phyloP scores from a whole-genome alignment of 768 basidiomycete species.

The Termitomyces sp. region DNA sequence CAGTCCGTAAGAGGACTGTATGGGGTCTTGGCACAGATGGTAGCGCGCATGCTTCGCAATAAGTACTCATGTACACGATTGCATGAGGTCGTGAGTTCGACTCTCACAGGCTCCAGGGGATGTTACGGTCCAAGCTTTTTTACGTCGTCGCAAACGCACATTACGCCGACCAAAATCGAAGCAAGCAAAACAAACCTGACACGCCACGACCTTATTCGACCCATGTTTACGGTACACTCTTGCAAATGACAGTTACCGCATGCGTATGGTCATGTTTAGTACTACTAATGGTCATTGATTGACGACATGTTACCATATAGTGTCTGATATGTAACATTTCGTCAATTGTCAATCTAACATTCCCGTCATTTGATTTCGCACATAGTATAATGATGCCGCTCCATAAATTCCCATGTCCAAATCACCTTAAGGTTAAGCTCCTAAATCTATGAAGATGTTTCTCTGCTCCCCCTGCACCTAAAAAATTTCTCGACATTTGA shows the following conservation, averaged over 20 bases:
- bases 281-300: too few relatives aligned
- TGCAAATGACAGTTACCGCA: background rate
- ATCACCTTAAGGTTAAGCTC: slow-evolving; percentile 17
- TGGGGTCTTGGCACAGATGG: background rate
- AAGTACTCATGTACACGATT: too few relatives aligned
- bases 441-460: slow-evolving; percentile 32
- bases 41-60: background rate
- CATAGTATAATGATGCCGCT: background rate
- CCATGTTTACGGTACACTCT: background rate
- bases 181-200: too few relatives aligned
- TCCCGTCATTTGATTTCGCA: background rate
- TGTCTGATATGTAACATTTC: too few relatives aligned
- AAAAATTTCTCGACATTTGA: slow-evolving; percentile 8
- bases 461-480: slow-evolving; percentile 48
- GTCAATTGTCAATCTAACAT: too few relatives aligned
- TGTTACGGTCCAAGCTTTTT: background rate
- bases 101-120: background rate
- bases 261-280: too few relatives aligned
- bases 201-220: background rate
- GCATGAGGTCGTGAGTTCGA: slow-evolving; percentile 5
- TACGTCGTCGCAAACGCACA: too few relatives aligned
- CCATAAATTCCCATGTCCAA: background rate
- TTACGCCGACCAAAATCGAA: too few relatives aligned
- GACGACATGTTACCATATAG: too few relatives aligned
- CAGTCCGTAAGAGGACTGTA: too few relatives aligned